Evolutionary conservation across 2,329 filamentous ascomycete species (phyloP), one percentile per base, ranked within the genome.

Genomic region (Ophiostoma himal-ulmi): DNA sequence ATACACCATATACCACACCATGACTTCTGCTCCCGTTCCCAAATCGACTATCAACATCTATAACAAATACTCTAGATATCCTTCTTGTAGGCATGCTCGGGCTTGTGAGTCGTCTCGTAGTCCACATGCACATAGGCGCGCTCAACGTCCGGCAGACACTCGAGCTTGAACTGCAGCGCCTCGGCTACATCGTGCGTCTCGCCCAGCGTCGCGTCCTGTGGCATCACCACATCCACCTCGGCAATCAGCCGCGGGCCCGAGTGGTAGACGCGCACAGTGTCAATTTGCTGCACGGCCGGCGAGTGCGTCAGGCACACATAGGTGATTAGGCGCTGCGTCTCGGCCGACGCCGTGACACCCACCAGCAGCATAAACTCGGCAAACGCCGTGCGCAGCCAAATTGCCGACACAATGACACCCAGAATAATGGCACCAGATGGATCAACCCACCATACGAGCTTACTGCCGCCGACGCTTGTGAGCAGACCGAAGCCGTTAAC

Each of bases 191-290:
- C 95, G 79, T 99, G 95, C 0, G 93, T 95, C 69, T 89, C 89
- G 73, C 86, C 84, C 20, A 99, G 85, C 1, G 88, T 87, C 70
- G 89, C 86, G 0, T 87, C 82, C 0, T 89, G 87, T 75, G 94
- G 88, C 93, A 98, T 97, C 76, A 98, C 94, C 70, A 98, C 89
- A 78, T 99, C 95, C 52, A 98, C 93, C 82, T 99, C 95, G 75
- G 96, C 94, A 74, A 98, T 93, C 65, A 97, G 86, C 26, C 94
- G 86, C 0, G 94, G 88, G 0, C 94, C 94, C 7, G 89, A 92
- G 80, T 97, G 94, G 81, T 97, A 98, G 0, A 94, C 93, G 68
- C 95, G 88, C 3, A 98, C 95, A 1, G 95, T 99, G 79, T 99
- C 95, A 78, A 99, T 96, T 75, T 92, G 91, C 70, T 84, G 85